Evolutionary conservation across 2,329 filamentous ascomycete genomes (phyloP).

Genomic region (Pseudocercospora ulei): DNA sequence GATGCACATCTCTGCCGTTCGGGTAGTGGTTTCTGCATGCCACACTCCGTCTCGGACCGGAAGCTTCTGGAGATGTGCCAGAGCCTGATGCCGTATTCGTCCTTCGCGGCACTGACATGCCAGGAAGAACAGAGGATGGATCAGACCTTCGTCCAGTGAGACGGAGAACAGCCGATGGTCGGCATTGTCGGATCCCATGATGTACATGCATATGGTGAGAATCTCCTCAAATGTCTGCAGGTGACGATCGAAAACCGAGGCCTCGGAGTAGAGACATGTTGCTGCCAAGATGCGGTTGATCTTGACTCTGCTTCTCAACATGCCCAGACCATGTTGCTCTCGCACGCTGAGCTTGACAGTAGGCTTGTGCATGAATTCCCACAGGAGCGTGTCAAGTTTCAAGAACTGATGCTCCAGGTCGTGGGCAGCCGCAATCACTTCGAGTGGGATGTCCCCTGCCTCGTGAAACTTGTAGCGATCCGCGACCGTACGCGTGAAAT

Average conservation of each 20-base stretch:
- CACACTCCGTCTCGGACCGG: constrained; percentile 25
- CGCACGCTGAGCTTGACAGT: constrained; percentile 23
- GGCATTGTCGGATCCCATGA: constrained; percentile 27
- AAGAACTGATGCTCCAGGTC: constrained; percentile 25
- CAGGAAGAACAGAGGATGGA: constrained; percentile 28
- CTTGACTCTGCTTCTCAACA: constrained; percentile 28
- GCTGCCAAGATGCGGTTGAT: constrained; percentile 28
- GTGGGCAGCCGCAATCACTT: constrained; percentile 26
- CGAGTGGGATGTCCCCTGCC: constrained; percentile 26
- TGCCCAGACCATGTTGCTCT: constrained; percentile 29
- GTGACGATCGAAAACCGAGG: constrained; percentile 26
- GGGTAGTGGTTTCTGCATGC: constrained; percentile 28
- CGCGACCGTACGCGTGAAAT: constrained; percentile 28
- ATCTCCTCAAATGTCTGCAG: constrained; percentile 30
- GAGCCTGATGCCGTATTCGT: constrained; percentile 24
- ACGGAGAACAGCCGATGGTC: constrained; percentile 27
- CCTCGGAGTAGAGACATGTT: constrained; percentile 27
- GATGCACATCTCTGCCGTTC: constrained; percentile 23
- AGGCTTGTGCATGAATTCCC: constrained; percentile 30
- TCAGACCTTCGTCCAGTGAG: constrained; percentile 29
- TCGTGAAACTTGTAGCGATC: constrained; percentile 26
- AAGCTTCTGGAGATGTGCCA: constrained; percentile 24
- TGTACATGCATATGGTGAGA: constrained; percentile 27
- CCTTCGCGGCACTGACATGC: constrained; percentile 30
- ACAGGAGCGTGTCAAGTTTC: constrained; percentile 26